Conservation (phyloP, 2,329 filamentous ascomycete genomes). For the Fusarium camptoceras region DNA sequence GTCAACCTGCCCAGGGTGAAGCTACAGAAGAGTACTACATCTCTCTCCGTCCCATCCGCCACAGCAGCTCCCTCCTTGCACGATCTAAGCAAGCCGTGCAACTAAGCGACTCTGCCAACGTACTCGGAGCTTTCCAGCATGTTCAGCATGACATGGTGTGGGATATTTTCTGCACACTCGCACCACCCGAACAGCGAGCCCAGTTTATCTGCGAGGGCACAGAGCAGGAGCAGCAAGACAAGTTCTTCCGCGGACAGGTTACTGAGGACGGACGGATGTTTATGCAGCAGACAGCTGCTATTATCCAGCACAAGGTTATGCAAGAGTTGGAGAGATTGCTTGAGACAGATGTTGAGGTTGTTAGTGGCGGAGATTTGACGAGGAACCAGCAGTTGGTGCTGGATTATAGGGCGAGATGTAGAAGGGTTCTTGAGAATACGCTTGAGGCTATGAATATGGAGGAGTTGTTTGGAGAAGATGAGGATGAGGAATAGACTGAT, state of each 20-base stretch:
- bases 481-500: constrained; percentile 23
- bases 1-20: constrained; percentile 40
- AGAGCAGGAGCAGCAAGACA: constrained; percentile 43
- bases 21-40: constrained; percentile 62
- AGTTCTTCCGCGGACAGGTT: constrained; percentile 50
- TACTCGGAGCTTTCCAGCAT: constrained; percentile 59
- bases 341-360: constrained; percentile 59
- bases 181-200: constrained; percentile 48
- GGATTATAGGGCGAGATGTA: constrained; percentile 62
- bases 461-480: constrained; percentile 44
- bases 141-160: constrained; percentile 66
- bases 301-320: constrained; percentile 59
- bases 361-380: constrained; percentile 56
- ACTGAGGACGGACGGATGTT: constrained; percentile 43
- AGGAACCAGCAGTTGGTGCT: constrained; percentile 61
- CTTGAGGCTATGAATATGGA: constrained; percentile 55
- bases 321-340: constrained; percentile 59
- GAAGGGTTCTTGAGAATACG: constrained; percentile 60
- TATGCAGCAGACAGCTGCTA: constrained; percentile 53
- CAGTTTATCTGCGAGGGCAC: constrained; percentile 48
- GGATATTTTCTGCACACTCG: constrained; percentile 59
- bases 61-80: constrained; percentile 62
- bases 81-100: constrained; percentile 54
- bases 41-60: constrained; percentile 61
- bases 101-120: constrained; percentile 42